phyloP scores from a whole-genome alignment of 768 basidiomycete species.

The Megacollybia marginata region DNA sequence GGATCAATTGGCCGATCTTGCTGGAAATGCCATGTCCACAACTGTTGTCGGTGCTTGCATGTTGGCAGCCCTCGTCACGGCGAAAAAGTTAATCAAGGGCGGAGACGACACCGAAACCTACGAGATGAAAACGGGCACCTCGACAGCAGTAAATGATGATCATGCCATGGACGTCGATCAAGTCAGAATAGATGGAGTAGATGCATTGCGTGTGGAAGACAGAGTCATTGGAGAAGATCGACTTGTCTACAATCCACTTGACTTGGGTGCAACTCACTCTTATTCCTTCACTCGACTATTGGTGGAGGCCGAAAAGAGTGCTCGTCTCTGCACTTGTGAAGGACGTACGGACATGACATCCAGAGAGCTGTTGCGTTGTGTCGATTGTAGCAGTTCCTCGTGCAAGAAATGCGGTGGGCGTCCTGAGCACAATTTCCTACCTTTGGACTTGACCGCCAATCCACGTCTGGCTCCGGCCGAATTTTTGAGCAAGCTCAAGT shows the following conservation, averaged over 20 bases:
- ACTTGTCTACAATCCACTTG: constrained; percentile 54
- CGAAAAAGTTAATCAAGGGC: constrained; percentile 55
- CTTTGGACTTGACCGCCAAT: constrained; percentile 42
- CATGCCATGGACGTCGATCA: constrained; percentile 46
- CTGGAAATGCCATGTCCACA: constrained; percentile 97
- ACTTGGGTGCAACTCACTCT: constrained; percentile 51
- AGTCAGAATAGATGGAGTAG: constrained; percentile 2
- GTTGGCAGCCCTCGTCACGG: constrained; percentile 68
- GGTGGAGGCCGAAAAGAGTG: constrained; percentile 55
- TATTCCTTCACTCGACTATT: constrained; percentile 51
- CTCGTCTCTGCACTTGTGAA: constrained; percentile 86
- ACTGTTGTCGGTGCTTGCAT: constrained; percentile 93
- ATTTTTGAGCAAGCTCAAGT: constrained; percentile 74
- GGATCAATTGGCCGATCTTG: constrained; percentile 89
- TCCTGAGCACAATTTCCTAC: constrained; percentile 73
- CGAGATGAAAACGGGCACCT: constrained; percentile 48
- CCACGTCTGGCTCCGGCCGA: constrained; percentile 63
- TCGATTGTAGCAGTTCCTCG: constrained; percentile 69
- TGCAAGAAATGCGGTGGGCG: constrained; percentile 86
- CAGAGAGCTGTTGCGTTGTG: constrained; percentile 58
- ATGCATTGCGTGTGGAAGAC: constrained; percentile 28
- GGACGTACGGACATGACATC: constrained; percentile 74
- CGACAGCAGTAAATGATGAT: constrained; percentile 19
- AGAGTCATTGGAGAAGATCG: constrained; percentile 69
- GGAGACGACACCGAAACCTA: constrained; percentile 64